Conservation (phyloP, 805 yeast genomes). For the Zygosaccharomyces bailii region DNA sequence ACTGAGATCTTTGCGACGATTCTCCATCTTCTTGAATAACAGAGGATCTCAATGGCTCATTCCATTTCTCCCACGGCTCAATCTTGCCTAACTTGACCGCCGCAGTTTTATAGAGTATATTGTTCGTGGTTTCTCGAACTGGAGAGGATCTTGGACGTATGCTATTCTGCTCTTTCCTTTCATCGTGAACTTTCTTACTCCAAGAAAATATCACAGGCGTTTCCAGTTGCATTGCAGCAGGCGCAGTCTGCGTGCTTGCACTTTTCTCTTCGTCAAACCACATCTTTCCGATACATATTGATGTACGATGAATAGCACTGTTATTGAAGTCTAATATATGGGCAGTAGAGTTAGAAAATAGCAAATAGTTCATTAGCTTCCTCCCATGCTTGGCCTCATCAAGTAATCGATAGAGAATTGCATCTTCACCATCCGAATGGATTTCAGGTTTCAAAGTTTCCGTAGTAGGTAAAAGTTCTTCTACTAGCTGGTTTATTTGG, state of each 20-base stretch:
- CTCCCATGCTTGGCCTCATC: slow-evolving; percentile 27
- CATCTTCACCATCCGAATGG: not conserved
- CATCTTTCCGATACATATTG: slow-evolving; percentile 13
- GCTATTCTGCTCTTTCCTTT: not conserved
- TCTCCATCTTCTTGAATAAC: not conserved
- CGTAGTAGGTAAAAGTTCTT: slow-evolving; percentile 8
- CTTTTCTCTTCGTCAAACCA: slow-evolving; percentile 29
- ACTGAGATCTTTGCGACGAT: slow-evolving; percentile 7
- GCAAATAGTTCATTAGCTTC: slow-evolving; percentile 24
- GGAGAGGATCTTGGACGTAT: not conserved
- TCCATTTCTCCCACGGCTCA: slow-evolving; percentile 5
- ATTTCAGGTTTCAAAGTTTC: not conserved
- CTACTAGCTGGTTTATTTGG: not conserved
- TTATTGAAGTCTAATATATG: slow-evolving; percentile 4
- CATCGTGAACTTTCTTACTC: slow-evolving; percentile 22
- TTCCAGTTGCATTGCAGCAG: slow-evolving; percentile 22
- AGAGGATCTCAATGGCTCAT: not conserved
- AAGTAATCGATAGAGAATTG: slow-evolving; percentile 23
- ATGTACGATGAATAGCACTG: slow-evolving; percentile 11
- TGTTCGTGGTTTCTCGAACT: slow-evolving; percentile 16
- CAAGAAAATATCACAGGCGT: slow-evolving; percentile 32
- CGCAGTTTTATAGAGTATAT: slow-evolving; percentile 16
- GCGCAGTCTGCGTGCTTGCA: slow-evolving; percentile 10
- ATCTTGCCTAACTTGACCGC: slow-evolving; percentile 10
- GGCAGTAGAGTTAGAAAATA: slow-evolving; percentile 9